Conservation (phyloP, 305 asterid genomes). For the Fraxinus dipetala region DNA sequence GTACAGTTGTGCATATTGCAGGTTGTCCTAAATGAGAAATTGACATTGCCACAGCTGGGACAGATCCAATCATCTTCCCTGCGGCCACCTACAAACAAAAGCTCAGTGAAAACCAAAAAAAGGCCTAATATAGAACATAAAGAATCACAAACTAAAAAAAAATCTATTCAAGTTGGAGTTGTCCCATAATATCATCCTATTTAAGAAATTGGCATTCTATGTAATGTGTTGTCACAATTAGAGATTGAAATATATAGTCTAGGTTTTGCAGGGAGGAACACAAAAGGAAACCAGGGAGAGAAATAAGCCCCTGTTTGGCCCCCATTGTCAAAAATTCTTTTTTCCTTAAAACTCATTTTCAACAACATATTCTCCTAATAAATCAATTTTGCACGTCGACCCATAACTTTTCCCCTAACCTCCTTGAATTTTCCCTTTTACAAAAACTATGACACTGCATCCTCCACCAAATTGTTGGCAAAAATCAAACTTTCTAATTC, state of each 20-base stretch:
- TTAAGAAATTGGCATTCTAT: not conserved
- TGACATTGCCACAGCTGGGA: constrained; percentile 87
- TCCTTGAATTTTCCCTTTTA: not conserved
- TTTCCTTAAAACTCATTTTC: not conserved
- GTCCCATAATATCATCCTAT: not conserved
- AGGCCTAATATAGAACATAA: not conserved
- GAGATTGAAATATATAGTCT: not conserved
- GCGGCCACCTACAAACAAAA: constrained; percentile 62
- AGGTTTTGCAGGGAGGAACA: not conserved
- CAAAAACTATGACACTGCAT: not conserved
- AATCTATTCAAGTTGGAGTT: not conserved
- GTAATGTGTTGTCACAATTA: not conserved
- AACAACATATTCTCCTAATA: not conserved
- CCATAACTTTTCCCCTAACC: not conserved
- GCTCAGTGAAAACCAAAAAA: constrained; percentile 12
- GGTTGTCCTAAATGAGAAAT: constrained; percentile 90
- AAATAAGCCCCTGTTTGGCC: not conserved
- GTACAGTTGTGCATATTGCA: constrained; percentile 95
- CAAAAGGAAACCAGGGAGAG: not conserved
- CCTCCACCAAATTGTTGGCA: not conserved
- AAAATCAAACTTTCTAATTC: not conserved
- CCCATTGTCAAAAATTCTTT: not conserved
- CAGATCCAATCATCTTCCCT: constrained; percentile 99
- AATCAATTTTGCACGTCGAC: not conserved
- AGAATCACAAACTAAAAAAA: constrained; percentile 1